These are phyloP conservation scores for Elaeis guineensis DNA, from an alignment of 176 grass and related monocot species.

Conservation along the genomic window DNA sequence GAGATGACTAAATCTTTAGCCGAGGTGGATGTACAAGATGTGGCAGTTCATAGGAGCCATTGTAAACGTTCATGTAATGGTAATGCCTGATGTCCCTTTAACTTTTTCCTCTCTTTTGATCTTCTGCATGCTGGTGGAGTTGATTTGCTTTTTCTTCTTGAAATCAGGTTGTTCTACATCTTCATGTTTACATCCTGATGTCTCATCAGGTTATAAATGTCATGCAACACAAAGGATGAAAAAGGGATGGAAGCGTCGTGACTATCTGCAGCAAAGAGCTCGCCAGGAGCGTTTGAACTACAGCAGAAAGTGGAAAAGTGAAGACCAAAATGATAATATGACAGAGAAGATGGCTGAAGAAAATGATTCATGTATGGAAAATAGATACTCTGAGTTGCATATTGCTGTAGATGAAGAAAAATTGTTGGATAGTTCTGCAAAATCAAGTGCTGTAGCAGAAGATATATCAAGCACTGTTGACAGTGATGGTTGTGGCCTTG, in stretches of 20 bases:
- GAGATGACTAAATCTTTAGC: constrained; percentile 30
- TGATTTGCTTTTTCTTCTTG: not conserved
- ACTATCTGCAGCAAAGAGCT: constrained; percentile 65
- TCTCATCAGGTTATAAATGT: constrained; percentile 41
- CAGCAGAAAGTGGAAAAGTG: constrained; percentile 57
- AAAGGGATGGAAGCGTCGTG: constrained; percentile 68
- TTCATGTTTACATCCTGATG: constrained; percentile 24
- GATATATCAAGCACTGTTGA: constrained; percentile 39
- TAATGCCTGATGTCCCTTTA: not conserved
- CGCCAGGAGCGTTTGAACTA: constrained; percentile 74
- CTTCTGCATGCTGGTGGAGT: not conserved
- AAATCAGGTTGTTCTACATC: constrained; percentile 17
- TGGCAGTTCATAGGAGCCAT: constrained; percentile 15
- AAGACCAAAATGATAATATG: constrained; percentile 65
- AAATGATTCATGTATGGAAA: constrained; percentile 29
- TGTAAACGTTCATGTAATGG: constrained; percentile 15
- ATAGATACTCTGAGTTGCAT: constrained; percentile 27
- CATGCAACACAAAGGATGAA: constrained; percentile 49
- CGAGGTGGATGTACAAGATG: constrained; percentile 8
- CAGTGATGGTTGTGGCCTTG: constrained; percentile 31
- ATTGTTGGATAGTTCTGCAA: constrained; percentile 27
- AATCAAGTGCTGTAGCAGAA: constrained; percentile 37
- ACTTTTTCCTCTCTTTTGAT: not conserved
- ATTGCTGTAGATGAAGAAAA: constrained; percentile 22
- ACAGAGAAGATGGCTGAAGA: constrained; percentile 78